Base-by-base conservation (phyloP, 2,329 filamentous ascomycete species). In the Calonectria hawksworthii region DNA sequence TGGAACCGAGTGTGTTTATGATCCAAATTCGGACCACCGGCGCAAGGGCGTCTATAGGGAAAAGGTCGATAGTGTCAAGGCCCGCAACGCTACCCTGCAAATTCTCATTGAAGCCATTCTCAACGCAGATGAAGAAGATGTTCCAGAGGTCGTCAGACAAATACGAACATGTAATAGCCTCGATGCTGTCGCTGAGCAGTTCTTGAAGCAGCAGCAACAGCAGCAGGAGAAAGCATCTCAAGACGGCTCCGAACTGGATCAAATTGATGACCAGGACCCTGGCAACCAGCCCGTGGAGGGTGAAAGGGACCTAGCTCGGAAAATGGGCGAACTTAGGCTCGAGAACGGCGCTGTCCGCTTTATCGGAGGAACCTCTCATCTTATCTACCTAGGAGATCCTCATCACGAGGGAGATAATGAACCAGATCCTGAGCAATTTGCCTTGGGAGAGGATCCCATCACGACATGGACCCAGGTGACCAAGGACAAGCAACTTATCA, bases 1-100 rank as follows among this genome's bases (percentile, higher is more conserved):
- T 83, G 92, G 92, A 75, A 97, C 95, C 75, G 92, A 94, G 86
- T 98, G 97, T 84, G 90, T 98, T 78, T 99, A 99, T 88, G 96
- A 99, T 83, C 96, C 96, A 4, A 98, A 96, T 83, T 98, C 96
- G 73, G 97, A 99, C 84, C 96, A 98, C 84, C 94, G 97, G 65
- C 93, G 97, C 66, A 99, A 99, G 84, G 97, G 97, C 74, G 97
- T 99, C 64, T 99, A 99, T 85, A 96, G 96, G 82, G 96, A 98
- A 85, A 97, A 98, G 84, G 92, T 94, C 30, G 96, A 98, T 84
- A 95, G 92, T 82, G 90, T 96, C 84, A 98, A 98, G 86, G 96
- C 96, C 28, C 93, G 93, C 76, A 95, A 93, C 81, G 95, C 95
- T 44, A 99, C 96, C 1, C 88, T 99, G 70, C 95, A 98, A 83